Evolutionary conservation across 176 grass and related monocot genomes (phyloP), one percentile per base, ranked within the genome.

Genomic region (Stipa capillata): DNA sequence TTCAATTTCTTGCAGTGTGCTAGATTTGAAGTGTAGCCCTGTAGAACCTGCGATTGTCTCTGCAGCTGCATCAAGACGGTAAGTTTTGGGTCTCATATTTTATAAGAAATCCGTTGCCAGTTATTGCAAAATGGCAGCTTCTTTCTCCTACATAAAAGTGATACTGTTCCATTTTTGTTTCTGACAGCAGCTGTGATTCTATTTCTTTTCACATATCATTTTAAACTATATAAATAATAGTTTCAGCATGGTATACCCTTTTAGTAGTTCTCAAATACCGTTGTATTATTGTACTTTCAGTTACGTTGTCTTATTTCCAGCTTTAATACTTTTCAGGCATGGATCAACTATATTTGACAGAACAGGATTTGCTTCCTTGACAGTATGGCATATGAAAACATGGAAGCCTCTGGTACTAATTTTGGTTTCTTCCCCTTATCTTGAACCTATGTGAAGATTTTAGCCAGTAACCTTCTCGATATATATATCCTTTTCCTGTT

Each of bases 11-110:
- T 86, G 63, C 87, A 98, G 95, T 70, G 63, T 98, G 58, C 88
- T 98, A 79, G 92, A 92, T 86, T 86, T 98, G 83, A 98, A 98
- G 72, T 98, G 95, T 71, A 98, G 95, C 80, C 95, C 95, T 63
- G 83, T 98, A 56, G 95, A 98, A 61, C 92, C 92, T 65, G 91
- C 94, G 59, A 94, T 94, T 69, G 95, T 98, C 40, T 98, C 92
- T 69, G 95, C 92, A 83, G 91, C 95, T 47, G 95, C 95, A 85
- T 98, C 92, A 36, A 94, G 90, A 86, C 32, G 90, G 95, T 98
- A 98, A n/a, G 68, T 55, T 39, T 74, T 71, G 4, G 31, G 61
- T 79, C 49, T 78, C 31, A n/a, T 74, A 9, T 13, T 36, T 77
- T n/a, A 65, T 74, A 84, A 75, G 69, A 88, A 75, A 32, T 75